These are phyloP conservation scores for Hypoxylon trugodes DNA, from an alignment of 495 filamentous ascomycete species.

Conservation along the genomic window DNA sequence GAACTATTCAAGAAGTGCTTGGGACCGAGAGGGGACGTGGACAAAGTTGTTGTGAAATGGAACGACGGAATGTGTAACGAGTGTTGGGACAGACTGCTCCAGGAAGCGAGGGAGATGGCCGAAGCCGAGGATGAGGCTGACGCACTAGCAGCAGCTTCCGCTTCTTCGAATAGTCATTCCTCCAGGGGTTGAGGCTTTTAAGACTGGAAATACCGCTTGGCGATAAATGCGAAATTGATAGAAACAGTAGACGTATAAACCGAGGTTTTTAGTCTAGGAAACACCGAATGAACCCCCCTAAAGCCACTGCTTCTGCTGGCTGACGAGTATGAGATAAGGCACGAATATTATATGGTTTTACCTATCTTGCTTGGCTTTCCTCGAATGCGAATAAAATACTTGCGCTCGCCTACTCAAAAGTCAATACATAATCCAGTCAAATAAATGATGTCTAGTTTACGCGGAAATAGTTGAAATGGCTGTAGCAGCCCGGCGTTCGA, in stretches of 20 bases:
- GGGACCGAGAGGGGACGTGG: constrained; percentile 43
- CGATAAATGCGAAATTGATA: neutral
- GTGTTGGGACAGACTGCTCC: constrained; percentile 44
- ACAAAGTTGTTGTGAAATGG: constrained; percentile 45
- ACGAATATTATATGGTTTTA: too few relatives aligned
- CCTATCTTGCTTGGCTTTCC: too few relatives aligned
- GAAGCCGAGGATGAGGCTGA: constrained; percentile 37
- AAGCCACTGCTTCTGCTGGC: too few relatives aligned
- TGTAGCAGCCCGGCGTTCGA: too few relatives aligned
- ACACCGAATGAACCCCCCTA: too few relatives aligned
- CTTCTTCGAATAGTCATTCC: constrained; percentile 26
- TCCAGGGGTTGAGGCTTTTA: constrained; percentile 1
- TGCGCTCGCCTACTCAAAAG: too few relatives aligned
- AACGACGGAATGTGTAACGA: constrained; percentile 48
- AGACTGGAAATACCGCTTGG: neutral
- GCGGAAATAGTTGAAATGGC: too few relatives aligned
- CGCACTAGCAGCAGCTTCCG: constrained; percentile 19
- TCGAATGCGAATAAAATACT: too few relatives aligned
- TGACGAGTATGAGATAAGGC: too few relatives aligned
- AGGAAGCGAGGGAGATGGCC: constrained; percentile 45
- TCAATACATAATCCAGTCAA: too few relatives aligned
- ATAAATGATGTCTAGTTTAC: too few relatives aligned
- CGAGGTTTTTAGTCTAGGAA: neutral
- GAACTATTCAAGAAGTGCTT: constrained; percentile 44
- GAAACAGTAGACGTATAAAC: constrained; percentile 1